phyloP scores from a whole-genome alignment of 495 filamentous ascomycete genomes.

The Lentithecium fluviatile region DNA sequence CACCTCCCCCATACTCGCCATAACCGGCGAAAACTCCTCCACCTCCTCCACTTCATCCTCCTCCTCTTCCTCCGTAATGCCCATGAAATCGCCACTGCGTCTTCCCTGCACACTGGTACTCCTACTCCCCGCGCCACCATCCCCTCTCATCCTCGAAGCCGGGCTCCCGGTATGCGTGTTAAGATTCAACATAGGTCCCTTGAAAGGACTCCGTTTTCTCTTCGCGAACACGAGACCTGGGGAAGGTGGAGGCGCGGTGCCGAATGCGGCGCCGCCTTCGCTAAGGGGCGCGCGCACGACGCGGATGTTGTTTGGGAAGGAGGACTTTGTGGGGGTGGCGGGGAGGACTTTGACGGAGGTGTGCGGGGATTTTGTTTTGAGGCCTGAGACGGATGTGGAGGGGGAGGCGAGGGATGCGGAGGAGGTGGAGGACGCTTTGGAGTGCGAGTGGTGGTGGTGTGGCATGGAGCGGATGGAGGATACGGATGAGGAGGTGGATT shows the following conservation, averaged over 20 bases:
- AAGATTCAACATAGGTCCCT: conserved; percentile 73
- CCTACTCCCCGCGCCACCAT: conserved; percentile 44
- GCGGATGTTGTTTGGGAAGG: conserved; percentile 85
- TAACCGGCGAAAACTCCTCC: conserved; percentile 38
- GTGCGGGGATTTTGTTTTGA: conserved; percentile 65
- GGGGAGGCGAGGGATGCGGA: conserved; percentile 70
- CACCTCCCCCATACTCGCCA: neutral
- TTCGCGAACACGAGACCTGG: conserved; percentile 82
- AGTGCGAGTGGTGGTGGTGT: conserved; percentile 82
- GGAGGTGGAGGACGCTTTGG: conserved; percentile 90
- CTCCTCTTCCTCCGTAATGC: conserved; percentile 79
- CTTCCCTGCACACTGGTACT: conserved; percentile 56
- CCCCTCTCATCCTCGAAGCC: conserved; percentile 36
- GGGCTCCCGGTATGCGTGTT: conserved; percentile 31
- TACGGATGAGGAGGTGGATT: conserved; percentile 94
- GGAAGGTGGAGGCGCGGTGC: conserved; percentile 48
- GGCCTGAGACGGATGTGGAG: conserved; percentile 50
- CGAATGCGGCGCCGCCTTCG: conserved; percentile 42
- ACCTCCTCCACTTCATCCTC: conserved; percentile 50
- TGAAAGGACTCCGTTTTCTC: conserved; percentile 83
- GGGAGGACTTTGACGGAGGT: conserved; percentile 84
- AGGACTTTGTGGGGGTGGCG: conserved; percentile 75
- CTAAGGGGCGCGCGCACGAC: conserved; percentile 60
- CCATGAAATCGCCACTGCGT: conserved; percentile 71
- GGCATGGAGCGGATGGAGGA: conserved; percentile 85